Base-by-base conservation (phyloP, 495 filamentous ascomycete species). In the Chlorociboria aeruginascens region DNA sequence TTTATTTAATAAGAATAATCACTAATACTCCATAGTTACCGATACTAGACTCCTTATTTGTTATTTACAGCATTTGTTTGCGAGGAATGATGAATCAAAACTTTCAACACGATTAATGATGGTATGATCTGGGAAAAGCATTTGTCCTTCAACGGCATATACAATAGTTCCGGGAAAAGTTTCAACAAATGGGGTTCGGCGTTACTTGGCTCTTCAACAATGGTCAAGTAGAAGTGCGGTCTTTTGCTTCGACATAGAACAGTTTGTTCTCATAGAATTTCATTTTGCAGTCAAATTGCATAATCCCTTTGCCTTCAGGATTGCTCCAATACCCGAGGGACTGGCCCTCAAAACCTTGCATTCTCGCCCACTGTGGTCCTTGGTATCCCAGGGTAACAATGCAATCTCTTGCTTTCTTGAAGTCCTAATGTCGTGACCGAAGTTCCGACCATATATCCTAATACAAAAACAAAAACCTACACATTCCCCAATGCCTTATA, bases 61-160 rank as follows among this genome's bases (percentile, higher is more conserved):
- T 8, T 25, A 12, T 42, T 37, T 38, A 13, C 14, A n/a, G 33
- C 47, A 52, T 52, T 42, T 32, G 50, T 52, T 50, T 29, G 36
- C 20, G 20, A 28, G 49, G 46, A 30, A 29, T 37, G 43, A 36
- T 45, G n/a, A 25, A 35, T 33, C 38, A 53, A 54, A 48, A 38
- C 46, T 63, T 80, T 79, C 76, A 80, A 79, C 77, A 79, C 68
- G 72, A 74, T 64, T 71, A 63, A 81, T 72, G 76, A 79, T 67
- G 67, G 69, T 66, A 79, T 71, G 77, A 77, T 64, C 61, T 64
- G 49, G 53, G 50, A 56, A 59, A 59, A 59, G 69, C 66, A 73
- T 68, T 69, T 76, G 69, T 69, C 73, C 75, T 79, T 79, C 76
- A 81, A 79, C 76, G 74, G 77, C 73, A 60, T 60, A 46, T 49